These are phyloP conservation scores for Rutidosis leptorrhynchoides DNA, from an alignment of 129 eudicot species.

Conservation along the genomic window DNA sequence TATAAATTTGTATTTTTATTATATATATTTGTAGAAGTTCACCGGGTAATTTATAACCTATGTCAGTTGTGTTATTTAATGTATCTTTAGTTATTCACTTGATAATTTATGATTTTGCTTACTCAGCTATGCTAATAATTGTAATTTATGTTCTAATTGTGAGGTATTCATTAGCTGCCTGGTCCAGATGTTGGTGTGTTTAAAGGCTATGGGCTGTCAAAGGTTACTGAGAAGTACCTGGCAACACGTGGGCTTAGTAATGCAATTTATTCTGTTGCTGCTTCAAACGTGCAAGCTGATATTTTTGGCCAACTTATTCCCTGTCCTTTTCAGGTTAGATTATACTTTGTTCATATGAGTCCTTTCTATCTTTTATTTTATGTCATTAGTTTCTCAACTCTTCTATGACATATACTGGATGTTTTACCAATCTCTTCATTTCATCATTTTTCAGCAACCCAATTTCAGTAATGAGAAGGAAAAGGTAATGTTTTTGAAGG, in stretches of 20 bases:
- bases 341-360: neutral
- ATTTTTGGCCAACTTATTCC: conserved; percentile 69
- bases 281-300: conserved; percentile 55
- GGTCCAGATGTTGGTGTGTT: conserved; percentile 70
- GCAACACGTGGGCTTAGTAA: conserved; percentile 68
- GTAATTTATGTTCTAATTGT: conserved; percentile 1
- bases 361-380: neutral
- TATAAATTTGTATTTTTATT: neutral
- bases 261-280: conserved; percentile 65
- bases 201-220: conserved; percentile 76
- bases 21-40: neutral
- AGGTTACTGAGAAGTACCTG: conserved; percentile 69
- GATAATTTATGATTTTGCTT: neutral
- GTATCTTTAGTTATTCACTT: neutral
- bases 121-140: neutral
- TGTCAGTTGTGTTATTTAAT: neutral
- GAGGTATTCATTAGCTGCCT: conserved; percentile 41
- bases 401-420: too few relatives aligned
- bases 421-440: neutral
- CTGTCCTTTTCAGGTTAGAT: conserved; percentile 82
- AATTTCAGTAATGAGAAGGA: conserved; percentile 43
- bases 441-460: conserved; percentile 61
- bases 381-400: too few relatives aligned
- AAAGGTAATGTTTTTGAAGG: conserved; percentile 48
- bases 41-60: neutral